Conservation (phyloP, 208 protist species). For the Leishmania gerbilli region DNA sequence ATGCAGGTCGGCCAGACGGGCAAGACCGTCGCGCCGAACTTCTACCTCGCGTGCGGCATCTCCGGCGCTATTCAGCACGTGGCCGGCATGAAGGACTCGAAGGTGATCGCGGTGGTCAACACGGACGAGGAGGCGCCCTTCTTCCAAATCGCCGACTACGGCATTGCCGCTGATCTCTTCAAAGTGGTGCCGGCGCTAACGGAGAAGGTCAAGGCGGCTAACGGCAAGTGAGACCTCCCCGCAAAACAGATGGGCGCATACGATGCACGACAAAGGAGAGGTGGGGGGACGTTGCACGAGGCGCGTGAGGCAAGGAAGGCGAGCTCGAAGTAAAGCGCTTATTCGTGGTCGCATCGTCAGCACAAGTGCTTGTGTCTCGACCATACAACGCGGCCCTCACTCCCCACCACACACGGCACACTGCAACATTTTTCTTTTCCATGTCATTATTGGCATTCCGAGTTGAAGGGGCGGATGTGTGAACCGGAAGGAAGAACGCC, state of each 20-base stretch:
- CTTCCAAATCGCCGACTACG: slow-evolving; percentile 98
- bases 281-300: not conserved
- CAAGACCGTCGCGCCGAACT: slow-evolving; percentile 98
- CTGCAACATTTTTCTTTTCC: not conserved
- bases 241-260: not conserved
- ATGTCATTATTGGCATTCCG: not conserved
- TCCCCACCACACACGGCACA: not conserved
- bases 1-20: slow-evolving; percentile 99
- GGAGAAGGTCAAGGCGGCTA: slow-evolving; percentile 71
- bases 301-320: not conserved
- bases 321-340: not conserved
- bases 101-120: slow-evolving; percentile 97
- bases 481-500: not conserved
- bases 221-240: slow-evolving; percentile 23
- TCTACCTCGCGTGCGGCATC: slow-evolving; percentile 98
- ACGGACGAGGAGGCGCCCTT: slow-evolving; percentile 98
- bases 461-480: not conserved
- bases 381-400: not conserved
- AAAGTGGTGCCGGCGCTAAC: slow-evolving; percentile 93
- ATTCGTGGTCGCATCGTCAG: not conserved
- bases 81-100: slow-evolving; percentile 99
- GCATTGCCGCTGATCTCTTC: slow-evolving; percentile 97
- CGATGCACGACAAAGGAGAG: not conserved
- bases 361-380: not conserved
- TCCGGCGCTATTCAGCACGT: slow-evolving; percentile 97